Base-by-base conservation (phyloP, 1,284 basidiomycete genomes). In the Malassezia sp. region DNA sequence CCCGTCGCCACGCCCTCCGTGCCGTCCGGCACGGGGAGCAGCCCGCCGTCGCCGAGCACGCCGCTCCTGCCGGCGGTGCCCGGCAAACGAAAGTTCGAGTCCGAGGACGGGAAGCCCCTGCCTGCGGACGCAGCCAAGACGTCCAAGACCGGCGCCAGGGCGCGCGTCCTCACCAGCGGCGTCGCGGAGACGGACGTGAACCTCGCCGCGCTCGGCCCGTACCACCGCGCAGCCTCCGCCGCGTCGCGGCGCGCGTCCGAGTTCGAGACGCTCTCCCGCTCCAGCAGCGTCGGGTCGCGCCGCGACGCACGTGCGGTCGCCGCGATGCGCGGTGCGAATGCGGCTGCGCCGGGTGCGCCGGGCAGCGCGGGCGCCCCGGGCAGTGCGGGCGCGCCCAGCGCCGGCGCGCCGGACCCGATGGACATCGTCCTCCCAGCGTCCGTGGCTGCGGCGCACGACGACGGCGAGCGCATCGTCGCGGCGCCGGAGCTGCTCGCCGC, bases 31-130 rank as follows among this genome's bases (percentile, higher is more conserved):
- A 23, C 27, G 37, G 24, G n/a, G n/a, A 24, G 15, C 24, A 18
- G n/a, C 5, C 8, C 40, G 3, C 9, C 36, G 10, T 2, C 28
- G 3, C 12, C 2, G 4, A 17, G 12, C 10, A 5, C 38, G 18
- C 20, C 38, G 26, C 8, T 28, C 27, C 8, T 28, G 14, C 28
- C 14, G 23, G 14, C 17, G 4, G 29, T 14, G 15, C 23, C 39
- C 14, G 5, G 21, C 10, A 44, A 49, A 33, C 47, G 47, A 30
- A 49, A 44, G 42, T 30, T 9, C 23, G 41, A 42, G 15, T 15
- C 24, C 1, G 47, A 49, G 17, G 23, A 38, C 3, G 21, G 20
- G 15, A 28, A 40, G 23, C 38, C 7, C 26, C 26, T 12, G 26
- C 6, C 7, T 6, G 26, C 7, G 26, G 7, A 6, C 26, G 26